Percentiles rank a stretch among this genome's conserved stretches.
Conservation (phyloP, 2,329 filamentous ascomycete genomes). For the Exophiala mesophila region DNA sequence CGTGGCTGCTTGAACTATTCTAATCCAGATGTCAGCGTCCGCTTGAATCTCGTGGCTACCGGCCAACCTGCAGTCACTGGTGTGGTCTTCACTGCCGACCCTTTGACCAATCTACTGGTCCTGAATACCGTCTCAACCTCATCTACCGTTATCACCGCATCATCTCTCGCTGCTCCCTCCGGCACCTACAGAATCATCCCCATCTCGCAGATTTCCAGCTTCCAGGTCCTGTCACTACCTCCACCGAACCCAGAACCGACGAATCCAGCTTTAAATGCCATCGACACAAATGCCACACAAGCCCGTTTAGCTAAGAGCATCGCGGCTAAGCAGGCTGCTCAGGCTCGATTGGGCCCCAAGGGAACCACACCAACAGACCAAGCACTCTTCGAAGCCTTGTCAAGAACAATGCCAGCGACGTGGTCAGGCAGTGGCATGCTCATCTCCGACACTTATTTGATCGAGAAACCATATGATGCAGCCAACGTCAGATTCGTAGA, state of each 20-base stretch:
- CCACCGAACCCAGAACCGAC: constrained; percentile 33
- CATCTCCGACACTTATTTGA: constrained; percentile 56
- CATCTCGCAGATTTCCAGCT: constrained; percentile 53
- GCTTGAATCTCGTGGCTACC: constrained; percentile 51
- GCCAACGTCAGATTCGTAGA: constrained; percentile 48
- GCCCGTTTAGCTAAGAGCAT: constrained; percentile 54
- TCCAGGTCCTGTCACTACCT: constrained; percentile 49
- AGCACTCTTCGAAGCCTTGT: constrained; percentile 59
- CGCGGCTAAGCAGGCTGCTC: constrained; percentile 52
- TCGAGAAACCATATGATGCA: constrained; percentile 53
- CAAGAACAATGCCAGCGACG: constrained; percentile 55
- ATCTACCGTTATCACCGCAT: constrained; percentile 30
- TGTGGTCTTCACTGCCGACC: constrained; percentile 58
- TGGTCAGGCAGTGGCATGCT: constrained; percentile 58
- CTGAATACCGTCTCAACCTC: constrained; percentile 52
- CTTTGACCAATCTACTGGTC: constrained; percentile 56
- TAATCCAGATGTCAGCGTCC: constrained; percentile 43
- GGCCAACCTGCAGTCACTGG: constrained; percentile 53
- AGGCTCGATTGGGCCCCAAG: constrained; percentile 52
- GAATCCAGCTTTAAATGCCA: constrained; percentile 43
- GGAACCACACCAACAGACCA: constrained; percentile 59
- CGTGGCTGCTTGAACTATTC: constrained; percentile 43
- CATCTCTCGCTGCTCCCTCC: constrained; percentile 34
- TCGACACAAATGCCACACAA: constrained; percentile 53
- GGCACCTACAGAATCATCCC: constrained; percentile 59